Evolutionary conservation across 306 rosid genomes (phyloP).

Genomic region (Dryas octopetala): DNA sequence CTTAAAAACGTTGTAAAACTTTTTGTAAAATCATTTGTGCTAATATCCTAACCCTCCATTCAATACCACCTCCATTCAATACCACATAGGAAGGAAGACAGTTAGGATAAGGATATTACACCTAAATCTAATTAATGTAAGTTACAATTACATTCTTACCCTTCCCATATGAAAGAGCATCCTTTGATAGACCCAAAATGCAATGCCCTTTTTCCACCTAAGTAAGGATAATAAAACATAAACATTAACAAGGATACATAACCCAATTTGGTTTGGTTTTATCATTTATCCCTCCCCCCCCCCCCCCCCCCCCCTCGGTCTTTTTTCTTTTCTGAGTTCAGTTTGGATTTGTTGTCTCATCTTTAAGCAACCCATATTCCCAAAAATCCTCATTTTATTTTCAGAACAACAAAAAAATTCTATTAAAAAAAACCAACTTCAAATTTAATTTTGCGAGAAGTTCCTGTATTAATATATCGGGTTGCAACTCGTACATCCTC

Average conservation of each 20-base stretch:
- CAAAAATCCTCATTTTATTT: not conserved
- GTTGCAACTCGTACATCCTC: constrained; percentile 21
- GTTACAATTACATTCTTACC: not conserved
- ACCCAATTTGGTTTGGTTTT: not conserved
- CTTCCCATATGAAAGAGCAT: no score
- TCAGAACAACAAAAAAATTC: not conserved
- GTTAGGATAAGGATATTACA: constrained; percentile 7
- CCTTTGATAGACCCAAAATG: not conserved
- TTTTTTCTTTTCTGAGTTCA: no score
- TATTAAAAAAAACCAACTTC: not conserved
- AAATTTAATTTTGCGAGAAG: not conserved
- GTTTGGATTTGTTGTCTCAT: not conserved
- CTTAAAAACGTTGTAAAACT: no score
- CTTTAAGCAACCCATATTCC: not conserved
- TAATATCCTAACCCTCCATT: not conserved
- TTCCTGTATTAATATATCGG: constrained; percentile 3
- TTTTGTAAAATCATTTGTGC: no score
- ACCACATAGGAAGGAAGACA: not conserved
- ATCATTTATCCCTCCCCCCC: not conserved
- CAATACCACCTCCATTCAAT: not conserved
- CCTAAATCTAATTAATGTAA: not conserved
- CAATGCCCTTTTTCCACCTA: not conserved
- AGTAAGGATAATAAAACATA: not conserved
- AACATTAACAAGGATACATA: not conserved
- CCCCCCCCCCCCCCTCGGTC: no score